Conservation (phyloP, 306 rosid genomes). For the Spatholobus suberectus region DNA sequence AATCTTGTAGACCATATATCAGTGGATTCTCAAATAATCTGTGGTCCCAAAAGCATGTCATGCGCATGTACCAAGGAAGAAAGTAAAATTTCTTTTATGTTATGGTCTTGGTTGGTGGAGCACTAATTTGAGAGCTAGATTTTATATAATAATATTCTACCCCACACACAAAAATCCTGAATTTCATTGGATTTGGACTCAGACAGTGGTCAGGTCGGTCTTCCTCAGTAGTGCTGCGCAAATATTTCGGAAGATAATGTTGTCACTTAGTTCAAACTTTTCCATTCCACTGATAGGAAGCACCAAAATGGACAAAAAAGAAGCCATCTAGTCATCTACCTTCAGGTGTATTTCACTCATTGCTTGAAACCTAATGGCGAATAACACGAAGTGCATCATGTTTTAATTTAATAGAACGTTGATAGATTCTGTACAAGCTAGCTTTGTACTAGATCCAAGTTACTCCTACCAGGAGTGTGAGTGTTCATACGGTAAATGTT, state of each 20-base stretch:
- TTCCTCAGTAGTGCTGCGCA: neutral
- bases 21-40: conserved; percentile 16
- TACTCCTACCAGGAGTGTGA: neutral
- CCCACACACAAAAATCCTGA: neutral
- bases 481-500: no score
- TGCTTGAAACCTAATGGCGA: neutral
- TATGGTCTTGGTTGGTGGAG: conserved; percentile 46
- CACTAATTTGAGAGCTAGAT: conserved; percentile 25
- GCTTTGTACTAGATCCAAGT: neutral
- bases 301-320: neutral
- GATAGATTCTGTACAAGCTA: neutral
- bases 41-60: conserved; percentile 39
- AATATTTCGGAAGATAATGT: conserved; percentile 11
- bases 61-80: conserved; percentile 19
- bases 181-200: conserved; percentile 26
- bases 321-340: neutral
- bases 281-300: conserved; percentile 9
- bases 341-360: conserved; percentile 1
- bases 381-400: neutral
- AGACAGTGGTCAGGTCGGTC: conserved; percentile 6
- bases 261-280: conserved; percentile 9
- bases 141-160: neutral
- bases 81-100: neutral
- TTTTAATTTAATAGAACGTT: neutral
- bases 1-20: conserved; percentile 27